Evolutionary conservation across 306 rosid genomes (phyloP).

Genomic region (Vigna radiata): DNA sequence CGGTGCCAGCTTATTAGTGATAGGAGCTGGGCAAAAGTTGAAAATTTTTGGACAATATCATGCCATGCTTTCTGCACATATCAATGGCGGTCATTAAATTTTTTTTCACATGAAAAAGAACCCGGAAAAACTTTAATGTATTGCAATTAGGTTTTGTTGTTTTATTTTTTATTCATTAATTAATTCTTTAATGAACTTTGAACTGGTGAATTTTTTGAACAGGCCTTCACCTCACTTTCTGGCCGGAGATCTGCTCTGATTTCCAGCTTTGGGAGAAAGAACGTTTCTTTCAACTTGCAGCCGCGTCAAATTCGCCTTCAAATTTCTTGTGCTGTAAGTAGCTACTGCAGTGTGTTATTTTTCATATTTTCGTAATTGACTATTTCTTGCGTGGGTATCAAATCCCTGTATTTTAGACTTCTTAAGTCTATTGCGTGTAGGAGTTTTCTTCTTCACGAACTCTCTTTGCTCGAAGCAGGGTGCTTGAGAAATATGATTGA

Average conservation of each 20-base stretch:
- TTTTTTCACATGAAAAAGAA: background rate
- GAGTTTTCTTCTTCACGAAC: conserved; percentile 1
- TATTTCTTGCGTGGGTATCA: conserved; percentile 12
- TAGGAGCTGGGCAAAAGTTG: background rate
- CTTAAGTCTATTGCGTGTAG: background rate
- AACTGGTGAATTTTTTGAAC: conserved; percentile 40
- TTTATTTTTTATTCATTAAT: background rate
- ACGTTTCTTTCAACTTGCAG: conserved; percentile 47
- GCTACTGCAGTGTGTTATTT: conserved; percentile 10
- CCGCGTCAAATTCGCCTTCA: conserved; percentile 49
- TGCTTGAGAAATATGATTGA: conserved; percentile 9
- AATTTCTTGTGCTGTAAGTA: conserved; percentile 68
- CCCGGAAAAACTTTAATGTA: background rate
- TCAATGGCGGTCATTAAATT: background rate
- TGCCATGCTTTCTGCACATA: background rate
- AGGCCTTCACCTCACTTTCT: conserved; percentile 47
- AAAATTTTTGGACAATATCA: background rate
- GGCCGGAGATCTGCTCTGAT: conserved; percentile 43
- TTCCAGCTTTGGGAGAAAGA: conserved; percentile 50
- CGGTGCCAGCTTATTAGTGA: background rate
- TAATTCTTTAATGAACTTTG: conserved; percentile 8
- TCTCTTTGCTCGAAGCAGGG: conserved; percentile 1
- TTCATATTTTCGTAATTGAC: background rate
- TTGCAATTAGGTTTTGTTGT: background rate
- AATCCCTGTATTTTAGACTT: background rate